phyloP scores from a whole-genome alignment of 805 yeast genomes.

The Ogataea paradorogensis region DNA sequence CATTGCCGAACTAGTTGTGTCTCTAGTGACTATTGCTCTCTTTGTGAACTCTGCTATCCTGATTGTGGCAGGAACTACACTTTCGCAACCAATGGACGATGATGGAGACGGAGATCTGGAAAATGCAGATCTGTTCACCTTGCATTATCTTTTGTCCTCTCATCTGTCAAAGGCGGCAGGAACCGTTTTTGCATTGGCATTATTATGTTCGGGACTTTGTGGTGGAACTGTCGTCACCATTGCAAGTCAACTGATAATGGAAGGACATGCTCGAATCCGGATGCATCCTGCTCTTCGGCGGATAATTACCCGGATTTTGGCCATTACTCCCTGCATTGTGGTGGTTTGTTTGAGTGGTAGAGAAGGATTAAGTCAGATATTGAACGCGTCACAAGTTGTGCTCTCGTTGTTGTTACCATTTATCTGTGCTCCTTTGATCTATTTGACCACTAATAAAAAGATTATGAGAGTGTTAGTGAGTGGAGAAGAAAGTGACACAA shows the following conservation, averaged over 20 bases:
- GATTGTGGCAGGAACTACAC: constrained; percentile 88
- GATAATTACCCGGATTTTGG: constrained; percentile 75
- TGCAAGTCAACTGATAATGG: constrained; percentile 92
- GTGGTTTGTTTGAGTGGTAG: constrained; percentile 75
- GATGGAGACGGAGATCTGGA: constrained; percentile 58
- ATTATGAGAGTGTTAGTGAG: constrained; percentile 33
- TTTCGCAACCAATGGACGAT: constrained; percentile 41
- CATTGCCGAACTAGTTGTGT: constrained; percentile 76
- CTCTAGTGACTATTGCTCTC: constrained; percentile 83
- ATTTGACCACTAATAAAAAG: constrained; percentile 65
- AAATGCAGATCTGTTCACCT: constrained; percentile 79
- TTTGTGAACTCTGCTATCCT: constrained; percentile 88
- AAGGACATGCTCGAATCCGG: constrained; percentile 80
- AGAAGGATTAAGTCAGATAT: constrained; percentile 70
- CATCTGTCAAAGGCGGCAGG: constrained; percentile 87
- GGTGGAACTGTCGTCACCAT: constrained; percentile 94
- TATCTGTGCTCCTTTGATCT: constrained; percentile 84
- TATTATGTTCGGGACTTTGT: constrained; percentile 87
- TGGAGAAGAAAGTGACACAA: constrained; percentile 6
- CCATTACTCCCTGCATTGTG: constrained; percentile 78
- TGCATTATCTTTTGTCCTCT: constrained; percentile 64
- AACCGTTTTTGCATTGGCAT: constrained; percentile 80
- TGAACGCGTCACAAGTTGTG: constrained; percentile 82
- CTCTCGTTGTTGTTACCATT: constrained; percentile 78
- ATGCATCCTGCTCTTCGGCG: constrained; percentile 81